Conservation (phyloP, 495 filamentous ascomycete genomes). For the Hyaloscypha hepaticicola region DNA sequence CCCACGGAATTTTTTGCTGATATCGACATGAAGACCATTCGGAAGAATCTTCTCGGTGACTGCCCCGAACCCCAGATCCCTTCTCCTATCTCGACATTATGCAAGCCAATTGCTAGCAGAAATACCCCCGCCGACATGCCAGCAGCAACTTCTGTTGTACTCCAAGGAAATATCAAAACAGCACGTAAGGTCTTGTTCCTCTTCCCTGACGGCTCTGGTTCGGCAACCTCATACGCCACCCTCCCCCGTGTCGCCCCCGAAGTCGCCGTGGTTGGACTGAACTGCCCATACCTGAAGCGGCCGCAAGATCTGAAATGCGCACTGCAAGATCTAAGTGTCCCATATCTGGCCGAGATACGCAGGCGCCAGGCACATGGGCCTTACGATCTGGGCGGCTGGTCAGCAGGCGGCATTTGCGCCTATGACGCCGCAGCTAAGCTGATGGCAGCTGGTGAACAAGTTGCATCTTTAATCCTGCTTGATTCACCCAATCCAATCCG, state of each 20-base stretch:
- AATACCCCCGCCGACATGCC: not conserved
- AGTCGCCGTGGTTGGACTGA: slow-evolving; percentile 61
- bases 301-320: slow-evolving; percentile 56
- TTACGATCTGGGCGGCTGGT: slow-evolving; percentile 75
- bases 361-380: slow-evolving; percentile 63
- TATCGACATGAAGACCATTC: slow-evolving; percentile 25
- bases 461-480: slow-evolving; percentile 36
- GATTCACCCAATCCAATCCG: slow-evolving; percentile 6
- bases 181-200: slow-evolving; percentile 51
- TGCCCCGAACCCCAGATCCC: no score
- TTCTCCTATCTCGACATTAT: not conserved
- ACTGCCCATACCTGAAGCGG: slow-evolving; percentile 41
- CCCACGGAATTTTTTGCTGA: slow-evolving; percentile 41
- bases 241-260: slow-evolving; percentile 49
- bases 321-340: slow-evolving; percentile 48
- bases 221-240: slow-evolving; percentile 58
- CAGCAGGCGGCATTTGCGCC: slow-evolving; percentile 80
- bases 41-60: slow-evolving; percentile 53
- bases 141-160: slow-evolving; percentile 9
- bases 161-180: slow-evolving; percentile 11
- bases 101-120: not conserved
- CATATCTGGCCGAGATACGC: slow-evolving; percentile 62
- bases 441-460: slow-evolving; percentile 60
- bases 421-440: slow-evolving; percentile 77
- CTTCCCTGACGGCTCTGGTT: slow-evolving; percentile 76